Percentiles rank a stretch among this genome's conserved stretches.
These are phyloP conservation scores for Ambrosiella xylebori DNA, from an alignment of 2,329 filamentous ascomycete species.

Conservation along the genomic window DNA sequence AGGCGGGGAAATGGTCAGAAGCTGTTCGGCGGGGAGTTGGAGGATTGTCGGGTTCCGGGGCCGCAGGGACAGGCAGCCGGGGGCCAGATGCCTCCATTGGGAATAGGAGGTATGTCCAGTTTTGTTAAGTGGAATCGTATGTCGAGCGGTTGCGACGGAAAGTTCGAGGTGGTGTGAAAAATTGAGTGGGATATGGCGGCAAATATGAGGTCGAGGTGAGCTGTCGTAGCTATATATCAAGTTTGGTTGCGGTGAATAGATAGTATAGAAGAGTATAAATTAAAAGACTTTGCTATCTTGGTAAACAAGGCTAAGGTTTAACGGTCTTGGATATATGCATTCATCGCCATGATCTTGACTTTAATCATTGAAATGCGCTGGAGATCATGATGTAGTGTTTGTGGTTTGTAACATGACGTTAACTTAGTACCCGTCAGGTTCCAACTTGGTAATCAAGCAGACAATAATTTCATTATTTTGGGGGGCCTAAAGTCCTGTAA, in stretches of 20 bases:
- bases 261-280: too few species aligned
- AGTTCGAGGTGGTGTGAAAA: not conserved
- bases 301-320: too few species aligned
- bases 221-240: not conserved
- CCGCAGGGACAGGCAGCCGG: not conserved
- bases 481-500: too few species aligned
- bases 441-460: not conserved
- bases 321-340: not conserved
- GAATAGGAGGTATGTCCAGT: not conserved
- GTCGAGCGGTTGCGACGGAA: not conserved
- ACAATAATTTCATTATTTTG: too few species aligned
- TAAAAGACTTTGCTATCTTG: too few species aligned
- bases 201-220: not conserved
- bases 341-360: not conserved
- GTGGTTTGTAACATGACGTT: not conserved
- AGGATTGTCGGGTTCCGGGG: not conserved
- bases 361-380: not conserved
- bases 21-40: not conserved
- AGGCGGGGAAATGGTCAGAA: conserved; percentile 7
- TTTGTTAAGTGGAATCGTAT: not conserved
- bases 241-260: too few species aligned
- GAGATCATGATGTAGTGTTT: not conserved
- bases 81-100: not conserved
- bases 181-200: not conserved
- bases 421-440: not conserved